Evolutionary conservation across 1,139 yeast species (phyloP).

Genomic region (Candida pseudoviswanathii): DNA sequence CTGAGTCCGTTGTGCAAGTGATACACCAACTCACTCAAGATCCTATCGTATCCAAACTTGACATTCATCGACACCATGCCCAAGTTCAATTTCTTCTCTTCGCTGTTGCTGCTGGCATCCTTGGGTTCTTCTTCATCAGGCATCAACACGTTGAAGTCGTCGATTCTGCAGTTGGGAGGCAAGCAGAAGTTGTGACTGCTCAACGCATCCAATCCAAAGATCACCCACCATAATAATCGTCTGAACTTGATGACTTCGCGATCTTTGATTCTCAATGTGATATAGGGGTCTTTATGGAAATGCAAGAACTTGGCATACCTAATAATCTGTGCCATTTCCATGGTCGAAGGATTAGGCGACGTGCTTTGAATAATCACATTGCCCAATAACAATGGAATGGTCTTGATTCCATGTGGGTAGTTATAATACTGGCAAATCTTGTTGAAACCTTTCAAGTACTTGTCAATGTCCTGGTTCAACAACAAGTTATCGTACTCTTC

Average conservation of each 20-base stretch:
- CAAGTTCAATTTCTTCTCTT: conserved; percentile 34
- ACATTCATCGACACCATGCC: conserved; percentile 50
- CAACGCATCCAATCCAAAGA: conserved; percentile 59
- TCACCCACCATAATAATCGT: conserved; percentile 67
- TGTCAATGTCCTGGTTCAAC: conserved; percentile 52
- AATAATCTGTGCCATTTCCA: conserved; percentile 52
- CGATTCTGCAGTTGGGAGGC: conserved; percentile 56
- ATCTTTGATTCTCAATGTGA: conserved; percentile 50
- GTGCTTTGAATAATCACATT: conserved; percentile 58
- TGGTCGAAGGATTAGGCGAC: conserved; percentile 55
- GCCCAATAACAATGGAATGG: conserved; percentile 49
- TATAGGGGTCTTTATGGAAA: conserved; percentile 60
- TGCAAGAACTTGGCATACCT: conserved; percentile 59
- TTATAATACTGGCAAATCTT: conserved; percentile 52
- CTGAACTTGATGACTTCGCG: conserved; percentile 52
- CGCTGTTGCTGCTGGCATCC: conserved; percentile 21
- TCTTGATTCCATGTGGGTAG: conserved; percentile 54
- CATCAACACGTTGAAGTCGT: conserved; percentile 58
- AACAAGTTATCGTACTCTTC: conserved; percentile 53
- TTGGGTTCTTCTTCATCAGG: conserved; percentile 52
- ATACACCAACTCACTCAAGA: conserved; percentile 53
- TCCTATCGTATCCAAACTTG: conserved; percentile 53
- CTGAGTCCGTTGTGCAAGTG: conserved; percentile 44
- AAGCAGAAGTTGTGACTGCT: conserved; percentile 59
- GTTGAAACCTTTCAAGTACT: conserved; percentile 49